Evolutionary conservation across 805 yeast species (phyloP).

Genomic region (Yamadazyma insecticola): DNA sequence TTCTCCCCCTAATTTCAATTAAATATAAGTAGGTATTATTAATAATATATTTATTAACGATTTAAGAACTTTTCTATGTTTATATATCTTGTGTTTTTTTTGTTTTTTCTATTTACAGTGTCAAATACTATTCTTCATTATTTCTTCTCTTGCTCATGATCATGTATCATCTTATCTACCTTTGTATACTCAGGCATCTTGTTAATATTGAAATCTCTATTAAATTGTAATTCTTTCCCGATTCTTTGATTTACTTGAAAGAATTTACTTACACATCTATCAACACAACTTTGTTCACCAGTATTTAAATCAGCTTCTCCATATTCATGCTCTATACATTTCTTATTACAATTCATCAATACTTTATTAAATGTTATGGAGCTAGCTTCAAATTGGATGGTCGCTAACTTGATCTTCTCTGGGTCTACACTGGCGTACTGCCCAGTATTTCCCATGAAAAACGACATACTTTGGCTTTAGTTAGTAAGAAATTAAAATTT

Average conservation of each 20-base stretch:
- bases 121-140: no score
- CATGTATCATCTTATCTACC: slow-evolving; percentile 8
- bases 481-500: no score
- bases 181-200: slow-evolving; percentile 41
- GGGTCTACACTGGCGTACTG: slow-evolving; percentile 47
- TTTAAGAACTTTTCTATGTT: no score
- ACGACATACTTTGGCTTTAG: slow-evolving; percentile 51
- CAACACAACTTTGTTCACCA: slow-evolving; percentile 80
- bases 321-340: slow-evolving; percentile 83
- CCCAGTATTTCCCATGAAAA: slow-evolving; percentile 48
- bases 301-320: slow-evolving; percentile 81
- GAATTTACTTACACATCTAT: slow-evolving; percentile 82
- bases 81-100: no score
- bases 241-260: slow-evolving; percentile 64
- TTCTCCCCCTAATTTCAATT: no score
- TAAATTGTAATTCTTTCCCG: slow-evolving; percentile 48
- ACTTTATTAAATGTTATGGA: slow-evolving; percentile 52
- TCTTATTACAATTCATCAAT: slow-evolving; percentile 57
- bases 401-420: slow-evolving; percentile 58
- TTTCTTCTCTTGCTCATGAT: no score
- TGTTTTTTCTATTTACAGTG: no score
- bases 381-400: slow-evolving; percentile 65
- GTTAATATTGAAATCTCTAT: slow-evolving; percentile 12
- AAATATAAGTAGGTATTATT: no score
- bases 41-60: no score